Evolutionary conservation across 2,329 filamentous ascomycete genomes (phyloP).

Genomic region (Calonectria hongkongensis): DNA sequence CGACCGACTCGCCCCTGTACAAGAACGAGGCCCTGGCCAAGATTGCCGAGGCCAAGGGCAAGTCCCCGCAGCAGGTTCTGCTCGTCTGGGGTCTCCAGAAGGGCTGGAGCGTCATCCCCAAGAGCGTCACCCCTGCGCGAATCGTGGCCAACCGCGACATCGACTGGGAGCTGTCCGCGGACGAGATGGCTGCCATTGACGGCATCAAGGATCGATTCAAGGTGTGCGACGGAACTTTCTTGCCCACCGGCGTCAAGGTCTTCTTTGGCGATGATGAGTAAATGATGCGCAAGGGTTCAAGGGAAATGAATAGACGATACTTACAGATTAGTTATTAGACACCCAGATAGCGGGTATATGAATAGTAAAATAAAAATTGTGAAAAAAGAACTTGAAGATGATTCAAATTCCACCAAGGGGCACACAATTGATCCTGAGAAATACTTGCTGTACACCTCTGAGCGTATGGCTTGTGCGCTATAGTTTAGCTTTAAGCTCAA

Average conservation of each 20-base stretch:
- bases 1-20: conserved; percentile 81
- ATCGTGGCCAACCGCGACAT: conserved; percentile 86
- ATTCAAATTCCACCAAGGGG: not conserved
- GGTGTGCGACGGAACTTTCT: conserved; percentile 84
- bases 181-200: conserved; percentile 82
- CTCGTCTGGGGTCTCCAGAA: conserved; percentile 88
- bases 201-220: conserved; percentile 86
- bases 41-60: conserved; percentile 79
- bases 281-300: conserved; percentile 19
- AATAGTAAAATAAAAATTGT: conserved; percentile 20
- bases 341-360: conserved; percentile 16
- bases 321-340: conserved; percentile 16
- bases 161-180: conserved; percentile 82
- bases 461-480: conserved; percentile 47
- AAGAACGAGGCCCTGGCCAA: conserved; percentile 78
- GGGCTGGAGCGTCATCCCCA: conserved; percentile 89
- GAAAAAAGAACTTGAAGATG: conserved; percentile 10
- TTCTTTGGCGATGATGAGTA: conserved; percentile 91
- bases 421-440: not conserved
- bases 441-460: conserved; percentile 9
- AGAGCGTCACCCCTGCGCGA: conserved; percentile 83
- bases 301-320: not conserved
- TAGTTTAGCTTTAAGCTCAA: conserved; percentile 60
- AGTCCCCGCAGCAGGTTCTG: conserved; percentile 84
- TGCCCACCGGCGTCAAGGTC: conserved; percentile 79